Base-by-base conservation (phyloP, 768 basidiomycete genomes). In the Amanita jacksonii region DNA sequence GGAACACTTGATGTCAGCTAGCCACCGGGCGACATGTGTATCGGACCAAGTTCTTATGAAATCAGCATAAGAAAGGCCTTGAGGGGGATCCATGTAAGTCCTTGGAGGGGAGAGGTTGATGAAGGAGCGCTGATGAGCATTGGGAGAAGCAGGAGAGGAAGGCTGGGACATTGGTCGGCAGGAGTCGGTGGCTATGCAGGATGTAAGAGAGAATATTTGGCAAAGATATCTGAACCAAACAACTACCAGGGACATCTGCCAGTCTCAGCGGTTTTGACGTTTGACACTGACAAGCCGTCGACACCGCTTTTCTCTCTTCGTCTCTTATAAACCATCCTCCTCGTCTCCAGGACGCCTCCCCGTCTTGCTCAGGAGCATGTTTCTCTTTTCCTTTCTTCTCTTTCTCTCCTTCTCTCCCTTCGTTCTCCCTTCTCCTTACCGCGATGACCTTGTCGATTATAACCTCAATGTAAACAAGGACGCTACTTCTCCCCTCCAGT, bases 391-490 rank as follows among this genome's bases (percentile, higher is more conserved):
- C 62, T 61, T 72, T 51, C 54, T 75, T 45, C 47, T 63, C 52
- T 52, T 58, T 63, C 52, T 70, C 48, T 52, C 68, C 42, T 48
- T 64, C 39, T 54, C 63, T 23, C 51, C 60, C 30, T 54, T 66
- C 48, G 70, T 66, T 38, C 38, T 50, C 33, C 77, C 82, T 2
- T 78, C 83, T 8, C 85, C 84, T 0, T 91, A 81, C 54, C 67
- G 73, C 18, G 70, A 75, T 4, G 72, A 80, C 54, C 75, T 88
- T 50, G 63, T 66, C 30, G 67, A 76, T 52, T 89, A 80, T 67
- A 91, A 92, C 59, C 62, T 91, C 60, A 91, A 92, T 62, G 53
- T 69, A 54, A 88, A 87, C 63, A 67, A 83, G 60, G 68, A 79
- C 59, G 85, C 88, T 9, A 66, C 74, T 43, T 68, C 71, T 43